phyloP scores from a whole-genome alignment of 805 yeast species.

The Yarrowia porcina region DNA sequence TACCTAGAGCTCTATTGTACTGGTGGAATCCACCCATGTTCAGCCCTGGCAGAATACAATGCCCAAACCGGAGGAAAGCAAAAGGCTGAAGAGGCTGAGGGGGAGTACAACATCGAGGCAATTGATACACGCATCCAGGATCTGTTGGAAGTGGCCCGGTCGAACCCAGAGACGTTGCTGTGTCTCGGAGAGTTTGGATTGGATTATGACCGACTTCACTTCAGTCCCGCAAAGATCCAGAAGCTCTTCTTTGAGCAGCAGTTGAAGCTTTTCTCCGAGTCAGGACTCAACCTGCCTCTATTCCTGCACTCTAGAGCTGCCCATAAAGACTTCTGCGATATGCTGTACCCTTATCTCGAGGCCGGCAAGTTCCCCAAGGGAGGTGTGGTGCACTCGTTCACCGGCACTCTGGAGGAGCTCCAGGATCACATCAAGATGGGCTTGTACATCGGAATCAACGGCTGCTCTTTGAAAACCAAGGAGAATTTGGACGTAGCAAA shows the following conservation, averaged over 20 bases:
- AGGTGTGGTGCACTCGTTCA: slow-evolving; percentile 94
- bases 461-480: slow-evolving; percentile 81
- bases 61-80: slow-evolving; percentile 33
- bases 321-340: slow-evolving; percentile 68
- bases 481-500: slow-evolving; percentile 67
- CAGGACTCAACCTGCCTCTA: slow-evolving; percentile 60
- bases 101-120: not conserved
- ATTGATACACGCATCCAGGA: slow-evolving; percentile 44
- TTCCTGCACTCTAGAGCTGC: slow-evolving; percentile 90
- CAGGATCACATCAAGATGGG: slow-evolving; percentile 53
- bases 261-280: slow-evolving; percentile 58
- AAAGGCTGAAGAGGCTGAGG: slow-evolving; percentile 29
- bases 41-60: slow-evolving; percentile 54
- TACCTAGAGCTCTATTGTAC: slow-evolving; percentile 53
- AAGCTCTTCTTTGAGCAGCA: slow-evolving; percentile 65
- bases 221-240: slow-evolving; percentile 68
- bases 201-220: slow-evolving; percentile 86
- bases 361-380: slow-evolving; percentile 43
- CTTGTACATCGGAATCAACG: slow-evolving; percentile 79
- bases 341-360: slow-evolving; percentile 58
- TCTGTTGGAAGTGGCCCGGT: slow-evolving; percentile 49
- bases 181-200: slow-evolving; percentile 96
- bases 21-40: slow-evolving; percentile 95
- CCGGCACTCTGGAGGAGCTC: slow-evolving; percentile 72
- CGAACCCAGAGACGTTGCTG: slow-evolving; percentile 50